Percentiles rank a stretch among this genome's conserved stretches.
Conservation (phyloP, 306 rosid species). For the Acacia confusa region DNA sequence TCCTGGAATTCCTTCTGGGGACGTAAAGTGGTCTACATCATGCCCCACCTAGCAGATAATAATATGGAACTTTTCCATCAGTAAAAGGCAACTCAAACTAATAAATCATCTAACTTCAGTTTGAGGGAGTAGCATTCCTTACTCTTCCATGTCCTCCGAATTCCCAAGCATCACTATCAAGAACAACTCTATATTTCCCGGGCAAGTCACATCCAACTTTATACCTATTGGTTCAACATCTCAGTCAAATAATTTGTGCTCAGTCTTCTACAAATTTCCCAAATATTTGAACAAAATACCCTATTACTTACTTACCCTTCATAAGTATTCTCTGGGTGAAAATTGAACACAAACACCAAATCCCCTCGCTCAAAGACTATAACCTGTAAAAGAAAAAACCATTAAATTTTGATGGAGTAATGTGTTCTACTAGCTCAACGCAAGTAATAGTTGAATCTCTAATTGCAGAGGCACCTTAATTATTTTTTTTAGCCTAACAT, state of each 20-base stretch:
- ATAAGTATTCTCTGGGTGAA: slow-evolving; percentile 80
- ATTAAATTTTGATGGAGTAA: slow-evolving; percentile 19
- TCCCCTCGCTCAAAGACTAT: slow-evolving; percentile 94
- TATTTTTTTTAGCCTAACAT: neutral
- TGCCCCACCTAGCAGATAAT: slow-evolving; percentile 69
- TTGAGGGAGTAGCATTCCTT: slow-evolving; percentile 45
- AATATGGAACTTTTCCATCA: slow-evolving; percentile 19
- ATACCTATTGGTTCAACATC: slow-evolving; percentile 57
- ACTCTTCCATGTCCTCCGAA: slow-evolving; percentile 97
- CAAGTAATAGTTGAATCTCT: neutral
- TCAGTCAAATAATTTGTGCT: slow-evolving; percentile 32
- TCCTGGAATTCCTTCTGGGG: slow-evolving; percentile 94
- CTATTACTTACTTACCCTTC: slow-evolving; percentile 61
- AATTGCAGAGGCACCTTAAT: slow-evolving; percentile 12
- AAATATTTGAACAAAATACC: slow-evolving; percentile 20
- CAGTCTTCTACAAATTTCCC: slow-evolving; percentile 12
- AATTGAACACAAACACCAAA: slow-evolving; percentile 87
- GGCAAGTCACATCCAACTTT: slow-evolving; percentile 98
- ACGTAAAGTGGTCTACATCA: slow-evolving; percentile 76
- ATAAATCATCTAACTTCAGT: slow-evolving; percentile 16
- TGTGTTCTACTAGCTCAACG: neutral
- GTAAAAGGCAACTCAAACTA: neutral
- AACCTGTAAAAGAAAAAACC: slow-evolving; percentile 54
- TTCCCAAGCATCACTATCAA: slow-evolving; percentile 80
- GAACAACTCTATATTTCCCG: slow-evolving; percentile 93